phyloP scores from a whole-genome alignment of 768 basidiomycete genomes.

The Cyathus striatus region DNA sequence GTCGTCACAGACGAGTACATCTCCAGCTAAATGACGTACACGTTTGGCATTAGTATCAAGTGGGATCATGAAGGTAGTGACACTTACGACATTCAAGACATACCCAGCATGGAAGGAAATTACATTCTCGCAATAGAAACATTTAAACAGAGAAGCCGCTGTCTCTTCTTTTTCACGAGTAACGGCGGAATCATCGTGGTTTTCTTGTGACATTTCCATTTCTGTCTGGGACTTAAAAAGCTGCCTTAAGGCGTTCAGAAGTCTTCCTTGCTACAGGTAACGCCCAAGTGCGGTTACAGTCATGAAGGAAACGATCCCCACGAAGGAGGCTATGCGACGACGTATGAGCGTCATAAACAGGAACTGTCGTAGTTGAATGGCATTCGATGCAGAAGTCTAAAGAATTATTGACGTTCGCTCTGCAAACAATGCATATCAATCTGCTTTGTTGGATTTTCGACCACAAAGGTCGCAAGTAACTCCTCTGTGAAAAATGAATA shows the following conservation, averaged over 20 bases:
- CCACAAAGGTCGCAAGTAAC: constrained; percentile 5
- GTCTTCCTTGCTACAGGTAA: not conserved
- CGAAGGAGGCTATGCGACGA: constrained; percentile 1
- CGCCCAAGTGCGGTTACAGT: not conserved
- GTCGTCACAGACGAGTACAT: not conserved
- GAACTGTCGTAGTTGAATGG: too few species aligned
- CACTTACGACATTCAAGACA: not conserved
- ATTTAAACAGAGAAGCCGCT: too few species aligned
- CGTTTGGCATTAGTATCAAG: not conserved
- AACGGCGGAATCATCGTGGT: too few species aligned
- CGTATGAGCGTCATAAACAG: not conserved
- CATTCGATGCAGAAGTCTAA: constrained; percentile 3
- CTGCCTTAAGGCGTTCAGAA: constrained; percentile 1
- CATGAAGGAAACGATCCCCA: not conserved
- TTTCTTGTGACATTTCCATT: not conserved
- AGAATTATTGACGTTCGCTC: not conserved
- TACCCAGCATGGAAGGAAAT: not conserved
- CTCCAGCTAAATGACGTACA: not conserved
- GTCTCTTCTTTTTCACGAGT: too few species aligned
- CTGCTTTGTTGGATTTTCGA: constrained; percentile 3
- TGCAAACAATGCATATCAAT: constrained; percentile 7
- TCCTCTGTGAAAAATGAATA: not conserved
- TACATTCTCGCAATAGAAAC: not conserved
- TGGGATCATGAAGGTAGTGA: not conserved
- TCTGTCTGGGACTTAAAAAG: too few species aligned